Evolutionary conservation across 2,329 filamentous ascomycete species (phyloP).

Genomic region (Diaporthe citri): DNA sequence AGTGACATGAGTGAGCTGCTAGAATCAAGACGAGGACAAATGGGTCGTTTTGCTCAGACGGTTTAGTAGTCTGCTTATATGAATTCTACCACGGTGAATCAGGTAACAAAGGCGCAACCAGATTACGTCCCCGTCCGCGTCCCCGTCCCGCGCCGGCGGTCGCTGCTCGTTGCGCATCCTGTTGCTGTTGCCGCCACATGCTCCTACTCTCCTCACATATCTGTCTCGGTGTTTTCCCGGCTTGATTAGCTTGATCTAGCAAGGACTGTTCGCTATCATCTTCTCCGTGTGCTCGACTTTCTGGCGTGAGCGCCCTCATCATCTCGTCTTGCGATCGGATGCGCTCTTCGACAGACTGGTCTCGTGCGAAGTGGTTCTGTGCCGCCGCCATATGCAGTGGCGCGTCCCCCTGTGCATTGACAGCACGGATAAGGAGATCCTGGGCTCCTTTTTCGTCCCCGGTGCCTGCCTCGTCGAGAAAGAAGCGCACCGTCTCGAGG

Average conservation of each 20-base stretch:
- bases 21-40: too few species aligned
- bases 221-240: not conserved
- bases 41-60: too few species aligned
- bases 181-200: not conserved
- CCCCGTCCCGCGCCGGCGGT: not conserved
- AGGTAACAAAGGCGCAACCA: not conserved
- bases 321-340: not conserved
- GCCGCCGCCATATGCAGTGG: not conserved
- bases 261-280: not conserved
- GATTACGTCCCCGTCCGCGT: not conserved
- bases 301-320: not conserved
- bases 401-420: not conserved
- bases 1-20: too few species aligned
- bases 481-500: slow-evolving; percentile 41
- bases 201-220: not conserved
- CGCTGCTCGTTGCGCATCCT: not conserved
- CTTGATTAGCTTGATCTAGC: not conserved
- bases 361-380: not conserved
- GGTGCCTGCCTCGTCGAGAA: slow-evolving; percentile 39
- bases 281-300: not conserved
- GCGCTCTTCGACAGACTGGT: not conserved
- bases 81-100: not conserved
- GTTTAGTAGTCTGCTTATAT: not conserved
- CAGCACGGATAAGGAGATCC: not conserved
- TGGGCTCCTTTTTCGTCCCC: not conserved